phyloP scores from a whole-genome alignment of 1,284 basidiomycete species.

The Apiotrichum veenhuisii region DNA sequence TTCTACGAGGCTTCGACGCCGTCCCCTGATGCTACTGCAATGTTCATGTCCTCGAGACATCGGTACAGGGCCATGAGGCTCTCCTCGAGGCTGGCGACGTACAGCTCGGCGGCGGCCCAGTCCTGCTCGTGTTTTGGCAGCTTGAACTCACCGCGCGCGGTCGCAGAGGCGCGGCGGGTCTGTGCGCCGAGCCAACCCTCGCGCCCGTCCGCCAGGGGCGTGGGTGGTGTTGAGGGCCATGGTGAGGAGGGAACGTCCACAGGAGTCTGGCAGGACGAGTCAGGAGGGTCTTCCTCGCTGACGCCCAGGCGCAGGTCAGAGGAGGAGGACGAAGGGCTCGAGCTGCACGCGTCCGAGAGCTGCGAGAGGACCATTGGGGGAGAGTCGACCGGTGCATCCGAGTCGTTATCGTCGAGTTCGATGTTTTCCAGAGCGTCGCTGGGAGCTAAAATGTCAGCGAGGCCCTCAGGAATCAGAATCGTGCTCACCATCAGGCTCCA shows the following conservation, averaged over 20 bases:
- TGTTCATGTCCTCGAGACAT: background rate
- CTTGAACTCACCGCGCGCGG: conserved; percentile 1
- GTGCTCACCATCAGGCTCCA: background rate
- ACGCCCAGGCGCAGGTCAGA: background rate
- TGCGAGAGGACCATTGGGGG: background rate
- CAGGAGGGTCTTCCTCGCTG: background rate
- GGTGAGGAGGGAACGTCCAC: background rate
- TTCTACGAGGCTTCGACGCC: background rate
- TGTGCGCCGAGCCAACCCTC: background rate
- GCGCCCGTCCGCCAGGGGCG: background rate
- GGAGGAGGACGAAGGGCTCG: background rate
- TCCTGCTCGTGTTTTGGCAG: conserved; percentile 2
- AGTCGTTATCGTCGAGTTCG: background rate
- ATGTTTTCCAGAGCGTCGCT: background rate
- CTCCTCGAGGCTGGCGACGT: background rate
- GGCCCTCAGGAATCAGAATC: too few relatives aligned
- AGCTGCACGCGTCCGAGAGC: background rate
- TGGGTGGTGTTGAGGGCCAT: background rate
- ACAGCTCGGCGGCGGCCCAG: background rate
- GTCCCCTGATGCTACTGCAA: background rate
- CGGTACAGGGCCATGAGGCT: conserved; percentile 1
- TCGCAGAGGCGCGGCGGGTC: background rate
- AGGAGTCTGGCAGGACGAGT: background rate
- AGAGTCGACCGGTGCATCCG: background rate
- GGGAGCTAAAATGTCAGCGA: background rate